A percentile compares a stretch with the other conserved stretches of the same genome.
Evolutionary conservation across 192 early-diverging fungal species (phyloP).

Genomic region (Geranomyces variabilis): DNA sequence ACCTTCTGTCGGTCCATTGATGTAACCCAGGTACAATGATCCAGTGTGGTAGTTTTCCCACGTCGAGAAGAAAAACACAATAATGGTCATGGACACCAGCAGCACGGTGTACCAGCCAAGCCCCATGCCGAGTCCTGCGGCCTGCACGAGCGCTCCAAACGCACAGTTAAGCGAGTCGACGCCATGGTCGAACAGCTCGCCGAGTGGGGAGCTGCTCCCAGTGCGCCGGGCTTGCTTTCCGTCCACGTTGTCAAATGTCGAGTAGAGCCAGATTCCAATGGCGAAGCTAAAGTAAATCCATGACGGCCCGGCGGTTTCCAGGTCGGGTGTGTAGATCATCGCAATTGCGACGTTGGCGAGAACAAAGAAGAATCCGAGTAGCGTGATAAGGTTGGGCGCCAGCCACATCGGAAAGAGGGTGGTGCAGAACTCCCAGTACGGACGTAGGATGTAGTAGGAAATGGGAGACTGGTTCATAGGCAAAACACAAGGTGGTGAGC

Average conservation of each 20-base stretch:
- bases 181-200: slow-evolving; percentile 96
- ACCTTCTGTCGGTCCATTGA: slow-evolving; percentile 90
- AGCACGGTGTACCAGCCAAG: slow-evolving; percentile 63
- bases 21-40: slow-evolving; percentile 77
- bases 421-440: slow-evolving; percentile 91
- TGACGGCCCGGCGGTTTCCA: slow-evolving; percentile 69
- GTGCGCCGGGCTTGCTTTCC: slow-evolving; percentile 96
- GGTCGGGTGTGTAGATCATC: slow-evolving; percentile 74
- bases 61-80: slow-evolving; percentile 87
- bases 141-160: slow-evolving; percentile 63
- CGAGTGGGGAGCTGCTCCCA: slow-evolving; percentile 83
- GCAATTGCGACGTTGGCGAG: slow-evolving; percentile 71
- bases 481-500: neutral
- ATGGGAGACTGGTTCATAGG: slow-evolving; percentile 66
- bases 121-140: slow-evolving; percentile 69
- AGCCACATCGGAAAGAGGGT: slow-evolving; percentile 90
- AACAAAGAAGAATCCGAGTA: slow-evolving; percentile 82
- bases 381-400: slow-evolving; percentile 94
- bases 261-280: slow-evolving; percentile 83
- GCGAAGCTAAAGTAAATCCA: slow-evolving; percentile 86
- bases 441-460: slow-evolving; percentile 77
- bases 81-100: slow-evolving; percentile 43
- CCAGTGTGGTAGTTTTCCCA: slow-evolving; percentile 96
- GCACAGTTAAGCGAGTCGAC: slow-evolving; percentile 66
- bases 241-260: slow-evolving; percentile 91